Evolutionary conservation across 2,329 filamentous ascomycete species (phyloP), one percentile per base, ranked within the genome.

Genomic region (Cryoendolithus antarcticus): DNA sequence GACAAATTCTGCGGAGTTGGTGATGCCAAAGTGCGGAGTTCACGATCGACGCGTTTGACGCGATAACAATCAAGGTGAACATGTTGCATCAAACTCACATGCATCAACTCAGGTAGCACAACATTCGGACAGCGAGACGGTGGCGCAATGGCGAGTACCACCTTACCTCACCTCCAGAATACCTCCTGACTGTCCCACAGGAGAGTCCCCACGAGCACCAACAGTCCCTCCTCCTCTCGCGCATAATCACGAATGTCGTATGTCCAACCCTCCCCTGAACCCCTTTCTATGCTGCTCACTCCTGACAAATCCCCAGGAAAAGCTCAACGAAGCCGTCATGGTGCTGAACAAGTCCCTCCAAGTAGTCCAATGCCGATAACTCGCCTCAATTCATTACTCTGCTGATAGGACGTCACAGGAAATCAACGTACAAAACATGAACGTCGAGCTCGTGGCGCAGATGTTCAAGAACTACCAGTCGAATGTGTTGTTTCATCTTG

Each of bases 391-490:
- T 42, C 8, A 35, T 30, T 9, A 19, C 4, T 24, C 15, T 27
- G 32, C 9, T 15, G 5, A 34, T 29, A 7, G 33, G 11, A 9
- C 19, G 19, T 7, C n/a, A 10, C 51, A 94, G 83, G 89, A 96
- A 50, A 94, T 96, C 71, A 96, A 96, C 57, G 80, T 95, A 40
- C 84, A 94, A 55, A 98, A 96, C 61, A 95, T 96, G 86, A 93
- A 98, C 57, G 86, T 95, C 29, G 91, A 96, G 65, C 73, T 96
- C 3, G 91, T 96, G 4, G 88, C 89, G 1, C 89, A 96, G 59
- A 98, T 98, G 91, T 98, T 96, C 71, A 95, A 96, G 68, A 98
- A 96, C 64, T 98, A 98, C 60, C 88, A 95, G 61, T 94, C 86
- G 8, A 98, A 96, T 53, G 89, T 96, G 9, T 67, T 96, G 4